A percentile compares a stretch with the other conserved stretches of the same genome.
Conservation (phyloP, 768 basidiomycete species). For the Tephrocybe rancida region DNA sequence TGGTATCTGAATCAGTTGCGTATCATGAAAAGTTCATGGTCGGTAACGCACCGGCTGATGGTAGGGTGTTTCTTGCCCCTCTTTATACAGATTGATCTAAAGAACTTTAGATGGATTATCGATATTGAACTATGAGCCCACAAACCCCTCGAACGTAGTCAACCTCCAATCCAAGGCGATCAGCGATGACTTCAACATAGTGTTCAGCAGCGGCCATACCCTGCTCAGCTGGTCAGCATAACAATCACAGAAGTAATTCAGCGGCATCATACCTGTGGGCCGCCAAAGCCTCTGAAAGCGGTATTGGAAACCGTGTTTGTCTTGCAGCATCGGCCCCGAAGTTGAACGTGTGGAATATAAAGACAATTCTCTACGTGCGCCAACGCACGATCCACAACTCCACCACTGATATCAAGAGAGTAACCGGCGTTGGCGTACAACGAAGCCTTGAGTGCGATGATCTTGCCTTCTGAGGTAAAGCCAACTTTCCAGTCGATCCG, state of each 20-base stretch:
- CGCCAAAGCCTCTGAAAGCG: slow-evolving; percentile 18
- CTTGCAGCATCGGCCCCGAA: slow-evolving; percentile 14
- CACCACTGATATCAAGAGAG: slow-evolving; percentile 18
- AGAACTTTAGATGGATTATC: neutral
- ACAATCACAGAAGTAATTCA: too few relatives aligned
- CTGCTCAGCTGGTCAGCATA: neutral
- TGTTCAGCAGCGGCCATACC: slow-evolving; percentile 18
- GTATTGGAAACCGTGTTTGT: slow-evolving; percentile 20
- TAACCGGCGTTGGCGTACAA: slow-evolving; percentile 17
- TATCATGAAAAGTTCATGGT: too few relatives aligned
- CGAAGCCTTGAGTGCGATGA: slow-evolving; percentile 12
- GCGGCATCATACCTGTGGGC: slow-evolving; percentile 9
- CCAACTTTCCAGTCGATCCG: slow-evolving; percentile 17
- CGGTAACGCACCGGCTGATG: slow-evolving; percentile 15
- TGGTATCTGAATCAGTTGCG: too few relatives aligned
- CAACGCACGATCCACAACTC: slow-evolving; percentile 18
- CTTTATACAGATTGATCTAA: slow-evolving; percentile 18
- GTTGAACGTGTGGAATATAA: slow-evolving; percentile 17
- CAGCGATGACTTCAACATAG: slow-evolving; percentile 14
- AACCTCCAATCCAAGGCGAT: slow-evolving; percentile 14
- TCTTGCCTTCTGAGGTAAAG: slow-evolving; percentile 15
- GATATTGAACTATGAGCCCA: neutral
- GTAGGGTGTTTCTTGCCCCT: slow-evolving; percentile 20
- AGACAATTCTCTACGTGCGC: slow-evolving; percentile 18
- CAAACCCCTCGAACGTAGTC: slow-evolving; percentile 16